Evolutionary conservation across 805 yeast genomes (phyloP).

Genomic region (Maudiozyma saulgeensis): DNA sequence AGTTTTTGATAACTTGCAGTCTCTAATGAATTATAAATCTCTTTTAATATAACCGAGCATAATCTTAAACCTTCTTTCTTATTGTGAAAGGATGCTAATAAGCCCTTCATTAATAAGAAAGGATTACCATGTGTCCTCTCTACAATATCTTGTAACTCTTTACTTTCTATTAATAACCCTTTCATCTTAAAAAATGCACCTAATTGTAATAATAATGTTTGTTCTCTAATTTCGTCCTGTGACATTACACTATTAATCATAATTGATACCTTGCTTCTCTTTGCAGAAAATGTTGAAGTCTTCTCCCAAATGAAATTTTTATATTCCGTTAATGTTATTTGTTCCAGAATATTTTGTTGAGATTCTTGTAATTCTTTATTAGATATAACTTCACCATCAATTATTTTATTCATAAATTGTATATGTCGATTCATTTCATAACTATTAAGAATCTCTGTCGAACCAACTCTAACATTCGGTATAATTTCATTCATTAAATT

Average conservation of each 20-base stretch:
- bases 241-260: constrained; percentile 33
- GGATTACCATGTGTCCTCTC: constrained; percentile 33
- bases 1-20: constrained; percentile 6
- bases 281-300: constrained; percentile 31
- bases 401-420: constrained; percentile 41
- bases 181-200: constrained; percentile 38
- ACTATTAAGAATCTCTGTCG: constrained; percentile 13
- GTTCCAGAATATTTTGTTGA: constrained; percentile 27
- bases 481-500: constrained; percentile 28
- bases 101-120: constrained; percentile 24
- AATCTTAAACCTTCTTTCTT: constrained; percentile 35
- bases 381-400: constrained; percentile 35
- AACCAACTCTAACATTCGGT: constrained; percentile 31
- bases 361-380: constrained; percentile 22
- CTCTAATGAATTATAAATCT: constrained; percentile 23
- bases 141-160: constrained; percentile 32
- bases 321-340: constrained; percentile 29
- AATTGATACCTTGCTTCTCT: constrained; percentile 35
- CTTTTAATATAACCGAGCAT: constrained; percentile 29
- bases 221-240: constrained; percentile 30
- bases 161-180: constrained; percentile 38
- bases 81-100: constrained; percentile 34
- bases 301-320: constrained; percentile 27
- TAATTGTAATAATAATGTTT: constrained; percentile 32
- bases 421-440: constrained; percentile 36